phyloP scores from a whole-genome alignment of 2,329 filamentous ascomycete genomes.

The Sporothrix brasiliensis region DNA sequence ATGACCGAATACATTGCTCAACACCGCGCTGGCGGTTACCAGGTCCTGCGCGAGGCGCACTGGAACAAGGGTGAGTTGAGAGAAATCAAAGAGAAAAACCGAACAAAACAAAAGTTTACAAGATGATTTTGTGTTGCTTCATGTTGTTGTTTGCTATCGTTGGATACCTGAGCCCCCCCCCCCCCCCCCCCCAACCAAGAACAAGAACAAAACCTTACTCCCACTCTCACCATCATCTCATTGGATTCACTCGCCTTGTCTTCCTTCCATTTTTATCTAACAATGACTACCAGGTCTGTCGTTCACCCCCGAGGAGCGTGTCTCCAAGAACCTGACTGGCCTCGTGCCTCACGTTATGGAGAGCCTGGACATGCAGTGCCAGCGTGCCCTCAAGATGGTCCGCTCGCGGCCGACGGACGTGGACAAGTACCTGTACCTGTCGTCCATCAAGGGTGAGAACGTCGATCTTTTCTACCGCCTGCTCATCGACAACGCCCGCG shows the following conservation, averaged over 20 bases:
- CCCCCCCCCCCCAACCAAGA: too few species aligned
- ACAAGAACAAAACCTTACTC: too few species aligned
- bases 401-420: conserved; percentile 68
- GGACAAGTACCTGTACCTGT: conserved; percentile 84
- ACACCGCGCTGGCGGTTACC: conserved; percentile 60
- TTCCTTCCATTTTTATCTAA: conserved; percentile 19
- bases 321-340: conserved; percentile 66
- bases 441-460: conserved; percentile 73
- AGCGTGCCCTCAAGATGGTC: conserved; percentile 73
- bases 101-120: neutral
- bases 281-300: conserved; percentile 55
- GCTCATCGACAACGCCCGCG: conserved; percentile 72
- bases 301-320: conserved; percentile 65
- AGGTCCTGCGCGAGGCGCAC: conserved; percentile 62
- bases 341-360: conserved; percentile 67
- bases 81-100: neutral
- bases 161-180: neutral
- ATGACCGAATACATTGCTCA: conserved; percentile 58
- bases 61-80: conserved; percentile 65
- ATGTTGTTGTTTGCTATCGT: neutral
- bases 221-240: neutral
- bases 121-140: neutral
- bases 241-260: neutral
- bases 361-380: conserved; percentile 61
- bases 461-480: conserved; percentile 82